Evolutionary conservation across 2,329 filamentous ascomycete species (phyloP).

Genomic region (Rhynchosporium graminicola): DNA sequence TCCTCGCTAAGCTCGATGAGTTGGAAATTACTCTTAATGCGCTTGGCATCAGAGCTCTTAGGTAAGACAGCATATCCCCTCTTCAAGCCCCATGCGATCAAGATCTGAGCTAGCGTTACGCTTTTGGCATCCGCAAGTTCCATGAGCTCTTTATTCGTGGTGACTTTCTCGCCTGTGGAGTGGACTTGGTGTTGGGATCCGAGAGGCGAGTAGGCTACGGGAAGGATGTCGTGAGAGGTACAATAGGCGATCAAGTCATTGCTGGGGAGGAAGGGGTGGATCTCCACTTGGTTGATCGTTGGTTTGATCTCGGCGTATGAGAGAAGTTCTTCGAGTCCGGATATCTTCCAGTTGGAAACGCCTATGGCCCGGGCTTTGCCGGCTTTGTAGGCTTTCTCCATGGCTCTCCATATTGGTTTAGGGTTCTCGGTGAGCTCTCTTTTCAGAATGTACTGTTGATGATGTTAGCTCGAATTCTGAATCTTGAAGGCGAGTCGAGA

Average conservation of each 20-base stretch:
- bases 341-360: slow-evolving; percentile 59
- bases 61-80: slow-evolving; percentile 44
- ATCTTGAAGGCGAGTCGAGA: background rate
- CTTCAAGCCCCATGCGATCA: slow-evolving; percentile 72
- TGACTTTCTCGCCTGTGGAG: slow-evolving; percentile 66
- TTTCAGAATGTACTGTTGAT: slow-evolving; percentile 62
- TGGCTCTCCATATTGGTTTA: slow-evolving; percentile 69
- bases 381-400: slow-evolving; percentile 64
- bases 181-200: slow-evolving; percentile 65
- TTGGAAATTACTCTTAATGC: slow-evolving; percentile 69
- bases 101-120: slow-evolving; percentile 59
- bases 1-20: slow-evolving; percentile 63
- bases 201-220: slow-evolving; percentile 70
- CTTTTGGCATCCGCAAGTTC: slow-evolving; percentile 64
- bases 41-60: slow-evolving; percentile 52
- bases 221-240: slow-evolving; percentile 66
- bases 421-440: slow-evolving; percentile 67
- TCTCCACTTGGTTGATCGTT: slow-evolving; percentile 61
- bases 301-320: slow-evolving; percentile 50
- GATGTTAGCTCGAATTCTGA: background rate
- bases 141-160: slow-evolving; percentile 61
- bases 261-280: slow-evolving; percentile 72
- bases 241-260: slow-evolving; percentile 71
- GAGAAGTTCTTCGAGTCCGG: slow-evolving; percentile 55
- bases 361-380: slow-evolving; percentile 62